phyloP scores from a whole-genome alignment of 2,329 filamentous ascomycete genomes.

The Pseudohalonectria lignicola region DNA sequence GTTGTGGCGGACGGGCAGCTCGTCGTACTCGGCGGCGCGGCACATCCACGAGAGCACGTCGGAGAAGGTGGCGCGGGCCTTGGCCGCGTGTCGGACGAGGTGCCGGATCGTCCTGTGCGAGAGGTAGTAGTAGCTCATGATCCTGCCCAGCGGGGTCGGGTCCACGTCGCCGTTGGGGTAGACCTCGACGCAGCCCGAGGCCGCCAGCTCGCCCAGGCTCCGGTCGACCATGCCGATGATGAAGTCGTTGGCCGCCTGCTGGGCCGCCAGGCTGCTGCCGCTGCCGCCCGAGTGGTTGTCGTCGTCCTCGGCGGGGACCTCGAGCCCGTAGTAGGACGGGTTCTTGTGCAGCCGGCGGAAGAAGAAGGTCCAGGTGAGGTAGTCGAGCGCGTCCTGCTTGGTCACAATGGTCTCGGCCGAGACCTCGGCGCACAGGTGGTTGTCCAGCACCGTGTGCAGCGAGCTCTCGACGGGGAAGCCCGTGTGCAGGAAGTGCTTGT shows the following conservation, averaged over 20 bases:
- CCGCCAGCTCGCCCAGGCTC: constrained; percentile 69
- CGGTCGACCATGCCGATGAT: constrained; percentile 89
- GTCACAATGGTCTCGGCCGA: constrained; percentile 86
- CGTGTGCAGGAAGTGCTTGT: constrained; percentile 97
- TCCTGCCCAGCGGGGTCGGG: constrained; percentile 84
- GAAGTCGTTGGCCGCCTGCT: constrained; percentile 82
- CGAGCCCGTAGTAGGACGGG: constrained; percentile 91
- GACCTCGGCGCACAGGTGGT: constrained; percentile 91
- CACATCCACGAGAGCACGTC: constrained; percentile 90
- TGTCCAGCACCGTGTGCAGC: constrained; percentile 90
- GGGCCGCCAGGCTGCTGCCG: constrained; percentile 56
- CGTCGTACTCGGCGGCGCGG: constrained; percentile 88
- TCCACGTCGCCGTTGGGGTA: constrained; percentile 84
- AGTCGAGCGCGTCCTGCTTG: constrained; percentile 95
- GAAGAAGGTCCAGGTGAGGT: constrained; percentile 99
- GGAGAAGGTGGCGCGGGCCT: constrained; percentile 50
- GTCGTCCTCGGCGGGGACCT: constrained; percentile 75
- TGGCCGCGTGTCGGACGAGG: constrained; percentile 61
- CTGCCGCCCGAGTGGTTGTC: background rate
- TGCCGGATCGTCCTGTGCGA: constrained; percentile 91
- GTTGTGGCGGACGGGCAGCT: constrained; percentile 94
- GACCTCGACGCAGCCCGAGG: constrained; percentile 74
- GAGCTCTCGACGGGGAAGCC: constrained; percentile 97
- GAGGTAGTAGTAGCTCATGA: constrained; percentile 99
- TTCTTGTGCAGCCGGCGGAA: constrained; percentile 97